These are phyloP conservation scores for Phytophthora fragariaefolia DNA, from an alignment of 352 stramenopile genomes.

Conservation along the genomic window DNA sequence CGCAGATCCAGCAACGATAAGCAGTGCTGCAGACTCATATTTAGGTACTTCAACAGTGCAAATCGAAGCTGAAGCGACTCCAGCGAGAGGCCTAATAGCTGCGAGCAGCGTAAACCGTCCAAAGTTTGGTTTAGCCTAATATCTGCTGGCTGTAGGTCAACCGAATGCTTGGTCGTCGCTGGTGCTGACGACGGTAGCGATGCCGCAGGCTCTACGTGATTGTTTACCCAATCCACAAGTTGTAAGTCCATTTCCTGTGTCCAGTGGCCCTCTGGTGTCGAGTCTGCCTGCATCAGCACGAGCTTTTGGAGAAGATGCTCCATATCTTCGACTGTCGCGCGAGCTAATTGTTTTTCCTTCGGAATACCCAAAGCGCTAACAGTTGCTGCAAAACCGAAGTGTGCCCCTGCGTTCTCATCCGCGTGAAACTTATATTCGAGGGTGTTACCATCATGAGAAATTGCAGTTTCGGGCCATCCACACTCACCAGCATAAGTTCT, in stretches of 20 bases:
- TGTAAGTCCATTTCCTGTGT: slow-evolving; percentile 80
- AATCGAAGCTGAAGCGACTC: slow-evolving; percentile 80
- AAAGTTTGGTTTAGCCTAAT: slow-evolving; percentile 74
- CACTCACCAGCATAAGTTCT: slow-evolving; percentile 47
- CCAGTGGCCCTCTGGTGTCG: slow-evolving; percentile 40
- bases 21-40: slow-evolving; percentile 69
- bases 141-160: slow-evolving; percentile 75
- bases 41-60: slow-evolving; percentile 85
- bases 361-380: slow-evolving; percentile 66
- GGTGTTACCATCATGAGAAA: slow-evolving; percentile 65
- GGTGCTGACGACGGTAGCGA: slow-evolving; percentile 27
- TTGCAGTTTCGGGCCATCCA: slow-evolving; percentile 54
- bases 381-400: slow-evolving; percentile 67
- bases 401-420: slow-evolving; percentile 60
- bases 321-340: slow-evolving; percentile 49
- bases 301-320: slow-evolving; percentile 45
- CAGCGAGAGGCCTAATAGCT: slow-evolving; percentile 60
- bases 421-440: slow-evolving; percentile 69
- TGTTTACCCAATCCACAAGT: slow-evolving; percentile 90
- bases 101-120: slow-evolving; percentile 77
- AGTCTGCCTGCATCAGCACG: slow-evolving; percentile 13
- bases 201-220: slow-evolving; percentile 58
- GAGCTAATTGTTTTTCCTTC: slow-evolving; percentile 68
- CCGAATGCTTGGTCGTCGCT: slow-evolving; percentile 41
- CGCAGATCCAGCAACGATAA: slow-evolving; percentile 81